phyloP scores from a whole-genome alignment of 805 yeast genomes.

The Wilhelminamyces savonicus region DNA sequence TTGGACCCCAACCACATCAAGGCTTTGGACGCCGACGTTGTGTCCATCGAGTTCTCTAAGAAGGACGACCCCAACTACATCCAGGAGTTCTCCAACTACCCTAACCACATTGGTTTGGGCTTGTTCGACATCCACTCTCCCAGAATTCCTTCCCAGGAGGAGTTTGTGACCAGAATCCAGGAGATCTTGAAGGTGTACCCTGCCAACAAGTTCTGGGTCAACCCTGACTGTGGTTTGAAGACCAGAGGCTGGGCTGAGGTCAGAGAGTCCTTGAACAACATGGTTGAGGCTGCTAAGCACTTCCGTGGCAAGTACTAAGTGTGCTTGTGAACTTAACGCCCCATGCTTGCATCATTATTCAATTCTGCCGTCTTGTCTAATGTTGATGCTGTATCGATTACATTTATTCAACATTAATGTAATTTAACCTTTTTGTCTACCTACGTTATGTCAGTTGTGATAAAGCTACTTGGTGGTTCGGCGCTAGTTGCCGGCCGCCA shows the following conservation, averaged over 20 bases:
- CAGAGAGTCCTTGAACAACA: constrained; percentile 88
- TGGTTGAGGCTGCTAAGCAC: constrained; percentile 98
- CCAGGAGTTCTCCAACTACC: constrained; percentile 95
- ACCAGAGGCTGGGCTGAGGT: constrained; percentile 99
- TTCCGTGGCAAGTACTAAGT: constrained; percentile 48
- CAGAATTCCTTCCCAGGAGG: constrained; percentile 97
- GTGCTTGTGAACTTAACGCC: constrained; percentile 2
- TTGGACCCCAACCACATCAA: constrained; percentile 99
- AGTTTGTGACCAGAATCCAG: constrained; percentile 87
- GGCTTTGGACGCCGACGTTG: constrained; percentile 99
- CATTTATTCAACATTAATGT: constrained; percentile 49
- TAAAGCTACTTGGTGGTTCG: constrained; percentile 11
- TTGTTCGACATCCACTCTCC: constrained; percentile 99
- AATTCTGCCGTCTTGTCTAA: constrained; percentile 35
- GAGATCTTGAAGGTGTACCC: constrained; percentile 96
- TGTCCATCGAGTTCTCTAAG: constrained; percentile 98
- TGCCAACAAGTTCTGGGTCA: constrained; percentile 98
- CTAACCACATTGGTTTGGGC: constrained; percentile 99
- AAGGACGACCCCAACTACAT: constrained; percentile 98
- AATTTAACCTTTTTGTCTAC: constrained; percentile 20
- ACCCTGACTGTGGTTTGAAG: constrained; percentile 99
- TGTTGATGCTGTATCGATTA: constrained; percentile 36
- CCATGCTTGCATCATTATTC: constrained; percentile 27
- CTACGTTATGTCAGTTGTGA: constrained; percentile 9
- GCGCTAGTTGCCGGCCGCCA: no score